Percentiles rank a stretch among this genome's conserved stretches.
Conservation (phyloP, 257 asterid species). For the Orobanche coerulescens region DNA sequence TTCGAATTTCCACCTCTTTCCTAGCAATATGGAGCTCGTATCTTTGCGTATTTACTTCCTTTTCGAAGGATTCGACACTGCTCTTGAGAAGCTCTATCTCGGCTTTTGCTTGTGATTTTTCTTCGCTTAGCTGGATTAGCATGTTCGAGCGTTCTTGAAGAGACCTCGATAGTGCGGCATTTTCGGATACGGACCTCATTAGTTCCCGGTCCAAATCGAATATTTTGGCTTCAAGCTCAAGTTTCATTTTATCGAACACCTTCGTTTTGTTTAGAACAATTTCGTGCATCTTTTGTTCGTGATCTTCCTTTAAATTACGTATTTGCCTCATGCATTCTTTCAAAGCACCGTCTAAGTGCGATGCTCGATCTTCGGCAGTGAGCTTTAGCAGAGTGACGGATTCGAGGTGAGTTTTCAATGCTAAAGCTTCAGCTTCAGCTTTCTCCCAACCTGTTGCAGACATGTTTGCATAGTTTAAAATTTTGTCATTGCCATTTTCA, state of each 20-base stretch:
- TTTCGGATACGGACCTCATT: constrained; percentile 75
- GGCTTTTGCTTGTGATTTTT: constrained; percentile 73
- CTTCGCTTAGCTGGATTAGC: constrained; percentile 70
- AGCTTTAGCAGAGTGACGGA: constrained; percentile 88
- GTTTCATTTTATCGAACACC: constrained; percentile 70
- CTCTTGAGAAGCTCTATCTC: constrained; percentile 63
- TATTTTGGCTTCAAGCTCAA: constrained; percentile 64
- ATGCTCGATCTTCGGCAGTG: constrained; percentile 87
- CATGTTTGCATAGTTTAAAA: neutral
- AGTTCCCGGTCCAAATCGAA: constrained; percentile 65
- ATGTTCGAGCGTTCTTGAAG: constrained; percentile 88
- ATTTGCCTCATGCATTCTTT: constrained; percentile 96
- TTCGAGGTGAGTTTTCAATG: constrained; percentile 76
- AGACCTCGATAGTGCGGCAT: constrained; percentile 74
- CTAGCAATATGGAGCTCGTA: constrained; percentile 74
- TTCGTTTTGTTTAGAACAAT: constrained; percentile 55
- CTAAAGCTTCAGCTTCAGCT: constrained; percentile 92
- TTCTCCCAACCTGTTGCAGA: constrained; percentile 86
- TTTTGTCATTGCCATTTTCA: constrained; percentile 12
- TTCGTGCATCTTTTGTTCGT: constrained; percentile 65
- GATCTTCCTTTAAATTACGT: constrained; percentile 81
- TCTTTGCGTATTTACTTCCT: constrained; percentile 69
- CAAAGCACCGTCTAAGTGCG: constrained; percentile 89
- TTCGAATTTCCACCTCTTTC: constrained; percentile 87
- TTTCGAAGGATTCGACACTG: constrained; percentile 59